These are phyloP conservation scores for Triticum turgidum DNA, from an alignment of 176 grass and related monocot genomes.

Conservation along the genomic window DNA sequence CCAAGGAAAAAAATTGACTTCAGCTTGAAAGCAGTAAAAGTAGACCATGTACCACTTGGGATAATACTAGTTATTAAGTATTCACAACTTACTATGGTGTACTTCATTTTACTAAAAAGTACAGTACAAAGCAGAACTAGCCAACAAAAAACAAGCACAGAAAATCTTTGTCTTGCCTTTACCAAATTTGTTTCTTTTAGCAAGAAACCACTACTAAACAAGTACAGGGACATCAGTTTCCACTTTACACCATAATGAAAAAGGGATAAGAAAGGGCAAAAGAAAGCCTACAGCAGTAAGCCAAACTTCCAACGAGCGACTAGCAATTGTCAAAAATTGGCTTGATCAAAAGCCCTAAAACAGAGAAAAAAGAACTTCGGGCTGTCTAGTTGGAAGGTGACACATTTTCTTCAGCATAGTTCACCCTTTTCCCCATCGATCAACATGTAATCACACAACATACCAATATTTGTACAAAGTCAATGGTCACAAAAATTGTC, in stretches of 20 bases:
- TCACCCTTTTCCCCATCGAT: background rate
- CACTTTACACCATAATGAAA: background rate
- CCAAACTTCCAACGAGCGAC: background rate
- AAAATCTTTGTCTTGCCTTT: background rate
- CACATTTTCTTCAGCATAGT: background rate
- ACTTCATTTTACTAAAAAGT: background rate
- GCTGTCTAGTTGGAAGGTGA: background rate
- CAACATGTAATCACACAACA: background rate
- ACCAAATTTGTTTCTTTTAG: background rate
- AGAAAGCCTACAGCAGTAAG: background rate
- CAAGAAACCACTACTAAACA: slow-evolving; percentile 11
- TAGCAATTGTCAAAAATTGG: background rate
- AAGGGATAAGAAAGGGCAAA: background rate
- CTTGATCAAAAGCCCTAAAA: background rate
- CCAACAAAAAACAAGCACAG: background rate
- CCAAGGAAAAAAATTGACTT: background rate
- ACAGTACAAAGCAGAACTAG: background rate
- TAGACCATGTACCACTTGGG: background rate
- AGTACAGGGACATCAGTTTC: background rate
- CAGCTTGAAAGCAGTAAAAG: slow-evolving; percentile 22
- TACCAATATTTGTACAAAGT: background rate
- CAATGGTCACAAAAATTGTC: background rate
- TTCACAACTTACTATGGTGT: background rate
- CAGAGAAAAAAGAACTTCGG: background rate
- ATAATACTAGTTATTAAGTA: background rate